Base-by-base conservation (phyloP, 306 rosid species). In the Morella rubra region DNA sequence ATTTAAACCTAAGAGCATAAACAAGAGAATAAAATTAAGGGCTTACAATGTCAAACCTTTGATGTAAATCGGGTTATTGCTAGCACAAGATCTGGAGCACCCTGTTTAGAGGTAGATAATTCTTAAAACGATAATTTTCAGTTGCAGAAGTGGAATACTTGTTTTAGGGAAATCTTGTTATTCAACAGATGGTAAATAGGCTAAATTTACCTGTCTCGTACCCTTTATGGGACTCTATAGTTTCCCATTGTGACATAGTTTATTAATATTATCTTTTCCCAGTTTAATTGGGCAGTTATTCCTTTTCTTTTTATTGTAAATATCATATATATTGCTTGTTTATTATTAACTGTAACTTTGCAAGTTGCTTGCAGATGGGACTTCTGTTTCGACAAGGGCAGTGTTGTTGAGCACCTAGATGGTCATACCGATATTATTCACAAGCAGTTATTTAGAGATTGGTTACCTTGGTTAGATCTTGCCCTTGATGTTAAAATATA, bases 351-450 rank as follows among this genome's bases (percentile, higher is more conserved):
- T 3, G 9, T 22, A 58, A 58, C 37, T 58, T 22, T 58, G 13
- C 50, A 65, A 65, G 42, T 65, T 65, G 6, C 75, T 84, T 85
- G 84, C 93, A 93, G 98, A 84, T 93, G 98, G 98, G 97, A 93
- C 80, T 91, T 89, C 87, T 90, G 97, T 81, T 78, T 82, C 72
- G 82, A 82, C 67, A 76, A 69, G 45, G 98, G 96, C 72, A 87
- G 56, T 3, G 86, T 93, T 83, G 87, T 93, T 72, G 98, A 93
- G 80, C 93, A 87, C 86, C 73, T 90, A 64, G 98, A 93, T 71
- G 98, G 98, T 65, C 98, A 93, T 68, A 90, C 98, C 6, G 98
- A 93, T 84, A 91, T 93, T 55, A 75, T 93, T 84, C 93, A 93
- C 79, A 44, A 81, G 79, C 84, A 83, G 73, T 42, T 91, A 11